Evolutionary conservation across 306 rosid genomes (phyloP).

Genomic region (Pterocarpus macrocarpus): DNA sequence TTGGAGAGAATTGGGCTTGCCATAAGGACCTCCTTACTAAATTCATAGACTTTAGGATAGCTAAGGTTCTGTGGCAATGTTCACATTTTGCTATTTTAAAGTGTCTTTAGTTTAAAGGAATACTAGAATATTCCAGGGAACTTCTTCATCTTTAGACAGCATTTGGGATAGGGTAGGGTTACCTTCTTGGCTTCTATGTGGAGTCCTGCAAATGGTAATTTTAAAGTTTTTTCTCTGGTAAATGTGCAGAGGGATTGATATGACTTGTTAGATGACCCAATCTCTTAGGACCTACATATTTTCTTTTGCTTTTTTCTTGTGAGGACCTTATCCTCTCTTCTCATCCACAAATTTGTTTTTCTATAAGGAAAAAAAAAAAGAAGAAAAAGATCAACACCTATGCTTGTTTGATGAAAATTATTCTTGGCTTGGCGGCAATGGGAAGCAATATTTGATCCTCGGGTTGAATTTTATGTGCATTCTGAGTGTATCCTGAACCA

Average conservation of each 20-base stretch:
- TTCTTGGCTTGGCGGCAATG: too few relatives aligned
- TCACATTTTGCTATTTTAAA: neutral
- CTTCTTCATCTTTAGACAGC: neutral
- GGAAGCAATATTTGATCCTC: neutral
- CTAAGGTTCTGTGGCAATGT: neutral
- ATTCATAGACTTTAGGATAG: neutral
- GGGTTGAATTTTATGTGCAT: neutral
- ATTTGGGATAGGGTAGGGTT: neutral
- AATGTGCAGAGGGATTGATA: neutral
- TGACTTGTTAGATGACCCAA: neutral
- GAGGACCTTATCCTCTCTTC: neutral
- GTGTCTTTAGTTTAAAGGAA: neutral
- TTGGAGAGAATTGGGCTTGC: neutral
- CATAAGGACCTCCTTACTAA: neutral
- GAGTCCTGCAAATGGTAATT: neutral
- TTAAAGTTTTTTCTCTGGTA: neutral
- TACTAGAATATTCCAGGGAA: neutral
- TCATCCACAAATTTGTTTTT: too few relatives aligned
- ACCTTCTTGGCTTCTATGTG: neutral
- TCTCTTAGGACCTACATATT: neutral
- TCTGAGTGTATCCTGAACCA: neutral
- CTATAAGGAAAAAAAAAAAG: too few relatives aligned
- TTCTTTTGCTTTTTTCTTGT: neutral
- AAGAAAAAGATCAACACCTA: too few relatives aligned
- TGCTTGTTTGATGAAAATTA: neutral